Conservation (phyloP, 2,329 filamentous ascomycete genomes). For the Fusarium verrucosum region DNA sequence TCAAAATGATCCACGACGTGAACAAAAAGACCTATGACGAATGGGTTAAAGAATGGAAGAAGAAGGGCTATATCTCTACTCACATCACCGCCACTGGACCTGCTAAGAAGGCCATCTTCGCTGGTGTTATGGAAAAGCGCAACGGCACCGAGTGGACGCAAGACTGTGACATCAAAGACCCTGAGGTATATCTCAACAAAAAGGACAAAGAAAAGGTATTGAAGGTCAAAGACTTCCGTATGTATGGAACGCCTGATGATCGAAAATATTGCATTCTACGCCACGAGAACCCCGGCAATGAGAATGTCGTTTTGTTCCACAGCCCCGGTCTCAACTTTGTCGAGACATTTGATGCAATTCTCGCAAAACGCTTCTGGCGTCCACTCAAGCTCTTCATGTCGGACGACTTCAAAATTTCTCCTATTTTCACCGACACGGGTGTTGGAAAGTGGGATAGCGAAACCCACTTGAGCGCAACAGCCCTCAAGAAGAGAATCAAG, state of each 20-base stretch:
- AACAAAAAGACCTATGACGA: constrained; percentile 4
- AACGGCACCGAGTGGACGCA: constrained; percentile 15
- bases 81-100: constrained; percentile 26
- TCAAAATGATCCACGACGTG: constrained; percentile 9
- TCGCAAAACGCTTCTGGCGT: constrained; percentile 28
- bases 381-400: constrained; percentile 24
- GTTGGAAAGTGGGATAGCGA: constrained; percentile 20
- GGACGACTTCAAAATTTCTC: constrained; percentile 27
- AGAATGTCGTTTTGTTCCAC: constrained; percentile 9
- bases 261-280: constrained; percentile 29
- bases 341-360: neutral
- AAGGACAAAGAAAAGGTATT: neutral
- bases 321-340: neutral
- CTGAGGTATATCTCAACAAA: neutral
- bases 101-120: constrained; percentile 1
- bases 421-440: constrained; percentile 26
- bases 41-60: constrained; percentile 16
- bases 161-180: constrained; percentile 9
- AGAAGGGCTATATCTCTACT: neutral
- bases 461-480: neutral
- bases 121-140: constrained; percentile 24
- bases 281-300: constrained; percentile 28
- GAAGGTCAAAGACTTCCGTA: constrained; percentile 15
- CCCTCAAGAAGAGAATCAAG: constrained; percentile 5
- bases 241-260: constrained; percentile 24